Conservation (phyloP, 257 asterid genomes). For the Buddleja alternifolia region DNA sequence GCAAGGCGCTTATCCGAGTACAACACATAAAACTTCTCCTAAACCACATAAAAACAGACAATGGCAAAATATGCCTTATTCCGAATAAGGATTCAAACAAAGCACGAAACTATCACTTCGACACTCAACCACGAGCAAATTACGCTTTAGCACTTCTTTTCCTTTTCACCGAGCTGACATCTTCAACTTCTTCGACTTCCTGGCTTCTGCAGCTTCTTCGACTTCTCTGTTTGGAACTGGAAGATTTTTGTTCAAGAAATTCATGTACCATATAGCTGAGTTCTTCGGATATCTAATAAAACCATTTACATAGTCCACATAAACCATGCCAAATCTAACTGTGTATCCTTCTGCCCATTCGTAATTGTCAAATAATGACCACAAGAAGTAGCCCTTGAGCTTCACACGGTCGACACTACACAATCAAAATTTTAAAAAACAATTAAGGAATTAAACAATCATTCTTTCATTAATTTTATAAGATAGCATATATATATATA, state of each 20-base stretch:
- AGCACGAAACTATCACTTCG: background rate
- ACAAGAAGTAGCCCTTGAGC: slow-evolving; percentile 15
- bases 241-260: slow-evolving; percentile 16
- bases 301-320: slow-evolving; percentile 23
- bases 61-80: too few relatives aligned
- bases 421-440: background rate
- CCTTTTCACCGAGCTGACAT: background rate
- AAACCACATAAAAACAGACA: too few relatives aligned
- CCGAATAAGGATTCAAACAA: background rate
- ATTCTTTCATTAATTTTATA: too few relatives aligned
- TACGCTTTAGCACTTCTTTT: background rate
- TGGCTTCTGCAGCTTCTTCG: too few relatives aligned
- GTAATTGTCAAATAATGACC: slow-evolving; percentile 29
- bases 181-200: too few relatives aligned
- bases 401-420: slow-evolving; percentile 8
- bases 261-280: slow-evolving; percentile 32
- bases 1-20: too few relatives aligned
- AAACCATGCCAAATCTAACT: slow-evolving; percentile 28
- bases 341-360: slow-evolving; percentile 31
- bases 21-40: too few relatives aligned
- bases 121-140: too few relatives aligned
- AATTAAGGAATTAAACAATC: too few relatives aligned
- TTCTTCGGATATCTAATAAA: slow-evolving; percentile 20
- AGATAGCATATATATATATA: too few relatives aligned
- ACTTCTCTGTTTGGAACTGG: background rate